phyloP scores from a whole-genome alignment of 352 stramenopile genomes.

The Globisporangium heterothallicum region DNA sequence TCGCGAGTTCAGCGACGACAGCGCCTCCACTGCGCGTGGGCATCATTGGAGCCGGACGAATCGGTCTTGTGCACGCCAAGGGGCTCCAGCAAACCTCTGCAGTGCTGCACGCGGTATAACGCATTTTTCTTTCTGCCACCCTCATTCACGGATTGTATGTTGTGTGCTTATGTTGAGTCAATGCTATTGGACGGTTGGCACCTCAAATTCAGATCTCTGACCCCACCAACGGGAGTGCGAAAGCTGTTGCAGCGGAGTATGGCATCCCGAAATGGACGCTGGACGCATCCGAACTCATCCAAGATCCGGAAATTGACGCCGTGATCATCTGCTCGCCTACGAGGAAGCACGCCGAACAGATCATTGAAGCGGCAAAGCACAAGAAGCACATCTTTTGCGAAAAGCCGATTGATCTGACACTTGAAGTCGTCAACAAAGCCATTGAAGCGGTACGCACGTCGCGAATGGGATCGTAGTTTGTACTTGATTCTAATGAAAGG shows the following conservation, averaged over 20 bases:
- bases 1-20: not conserved
- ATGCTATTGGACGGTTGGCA: too few species aligned
- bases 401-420: conserved; percentile 4
- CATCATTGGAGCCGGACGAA: conserved; percentile 65
- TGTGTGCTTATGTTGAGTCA: too few species aligned
- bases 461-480: conserved; percentile 90
- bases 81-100: conserved; percentile 21
- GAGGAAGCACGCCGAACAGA: conserved; percentile 92
- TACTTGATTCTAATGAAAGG: conserved; percentile 69
- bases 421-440: conserved; percentile 1
- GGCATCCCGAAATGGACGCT: conserved; percentile 60
- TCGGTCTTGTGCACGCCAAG: conserved; percentile 55
- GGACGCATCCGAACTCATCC: conserved; percentile 89
- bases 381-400: conserved; percentile 70
- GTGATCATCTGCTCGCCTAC: conserved; percentile 96
- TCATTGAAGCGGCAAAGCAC: conserved; percentile 87
- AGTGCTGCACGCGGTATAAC: conserved; percentile 14
- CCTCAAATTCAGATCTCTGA: conserved; percentile 27
- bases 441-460: conserved; percentile 24
- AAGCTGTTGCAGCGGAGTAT: conserved; percentile 33
- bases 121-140: not conserved
- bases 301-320: conserved; percentile 90
- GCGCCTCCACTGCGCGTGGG: conserved; percentile 37
- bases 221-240: conserved; percentile 16
- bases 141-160: too few species aligned